Percentiles rank a stretch among this genome's conserved stretches.
Conservation (phyloP, 148 eudicot species). For the Selenicereus undatus region DNA sequence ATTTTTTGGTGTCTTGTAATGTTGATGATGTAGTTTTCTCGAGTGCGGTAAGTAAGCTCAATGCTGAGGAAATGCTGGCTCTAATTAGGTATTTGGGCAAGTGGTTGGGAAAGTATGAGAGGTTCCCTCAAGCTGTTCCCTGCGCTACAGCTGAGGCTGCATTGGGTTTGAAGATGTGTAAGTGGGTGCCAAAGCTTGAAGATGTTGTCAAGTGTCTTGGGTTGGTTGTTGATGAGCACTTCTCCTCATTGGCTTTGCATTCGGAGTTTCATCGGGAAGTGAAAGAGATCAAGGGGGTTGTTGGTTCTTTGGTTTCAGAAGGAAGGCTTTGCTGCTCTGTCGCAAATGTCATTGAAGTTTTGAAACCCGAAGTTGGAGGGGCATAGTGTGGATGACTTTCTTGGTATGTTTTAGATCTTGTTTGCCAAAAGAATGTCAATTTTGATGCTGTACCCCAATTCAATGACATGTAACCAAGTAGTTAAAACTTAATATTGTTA, state of each 20-base stretch:
- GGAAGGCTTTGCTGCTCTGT: conserved; percentile 57
- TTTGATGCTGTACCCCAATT: conserved; percentile 15
- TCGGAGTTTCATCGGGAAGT: conserved; percentile 65
- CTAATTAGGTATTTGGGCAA: conserved; percentile 71
- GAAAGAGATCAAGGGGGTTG: conserved; percentile 48
- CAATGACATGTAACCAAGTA: background rate
- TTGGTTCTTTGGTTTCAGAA: conserved; percentile 53
- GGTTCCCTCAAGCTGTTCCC: conserved; percentile 60
- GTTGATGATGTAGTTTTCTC: conserved; percentile 75
- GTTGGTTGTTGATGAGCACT: conserved; percentile 77
- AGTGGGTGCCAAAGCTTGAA: conserved; percentile 66
- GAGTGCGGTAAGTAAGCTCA: conserved; percentile 59
- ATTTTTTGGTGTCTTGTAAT: conserved; percentile 48
- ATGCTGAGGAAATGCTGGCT: conserved; percentile 51
- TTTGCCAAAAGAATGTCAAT: background rate
- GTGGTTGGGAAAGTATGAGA: conserved; percentile 80
- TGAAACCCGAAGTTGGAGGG: conserved; percentile 42
- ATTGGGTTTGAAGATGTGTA: conserved; percentile 47
- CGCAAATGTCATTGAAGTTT: conserved; percentile 44
- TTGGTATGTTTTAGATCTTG: background rate
- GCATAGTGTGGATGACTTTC: conserved; percentile 12
- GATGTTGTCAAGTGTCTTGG: conserved; percentile 53
- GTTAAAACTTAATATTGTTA: background rate
- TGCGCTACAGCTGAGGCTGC: conserved; percentile 39
- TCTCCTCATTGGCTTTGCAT: conserved; percentile 74